Conservation (phyloP, 75 land plant species). For the Cupressus sempervirens region DNA sequence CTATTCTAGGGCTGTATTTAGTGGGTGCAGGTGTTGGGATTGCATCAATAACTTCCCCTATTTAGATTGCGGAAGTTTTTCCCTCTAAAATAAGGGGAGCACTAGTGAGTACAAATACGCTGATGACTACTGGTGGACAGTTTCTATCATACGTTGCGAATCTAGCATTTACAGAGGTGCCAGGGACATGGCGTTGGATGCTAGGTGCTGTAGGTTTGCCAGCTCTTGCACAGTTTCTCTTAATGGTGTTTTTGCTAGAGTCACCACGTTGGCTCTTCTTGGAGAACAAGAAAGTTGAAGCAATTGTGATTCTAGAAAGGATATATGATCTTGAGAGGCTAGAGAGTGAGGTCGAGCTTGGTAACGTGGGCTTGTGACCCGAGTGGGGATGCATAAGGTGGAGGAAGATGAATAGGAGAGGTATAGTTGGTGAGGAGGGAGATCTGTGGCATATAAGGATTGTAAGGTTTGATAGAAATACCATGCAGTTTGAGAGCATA, state of each 20-base stretch:
- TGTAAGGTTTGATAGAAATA: conserved; percentile 20
- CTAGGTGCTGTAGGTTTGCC: conserved; percentile 74
- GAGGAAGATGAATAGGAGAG: too few species aligned
- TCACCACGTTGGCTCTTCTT: conserved; percentile 83
- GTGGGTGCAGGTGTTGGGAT: conserved; percentile 82
- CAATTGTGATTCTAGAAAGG: conserved; percentile 58
- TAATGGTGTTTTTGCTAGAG: conserved; percentile 73
- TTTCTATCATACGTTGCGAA: conserved; percentile 83
- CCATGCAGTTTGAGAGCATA: conserved; percentile 3
- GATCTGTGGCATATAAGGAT: too few species aligned
- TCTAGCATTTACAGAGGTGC: conserved; percentile 82
- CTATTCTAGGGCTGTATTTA: conserved; percentile 73
- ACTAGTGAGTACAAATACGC: conserved; percentile 75
- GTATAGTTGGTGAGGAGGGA: too few species aligned
- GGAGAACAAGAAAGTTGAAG: conserved; percentile 61
- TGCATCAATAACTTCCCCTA: conserved; percentile 89
- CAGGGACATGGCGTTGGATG: conserved; percentile 93
- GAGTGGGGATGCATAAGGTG: too few species aligned
- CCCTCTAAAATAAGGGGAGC: conserved; percentile 82
- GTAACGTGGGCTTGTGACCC: too few species aligned
- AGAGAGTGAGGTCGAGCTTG: conserved; percentile 63
- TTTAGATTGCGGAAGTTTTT: conserved; percentile 82
- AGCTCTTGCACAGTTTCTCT: conserved; percentile 56
- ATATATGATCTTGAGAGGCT: conserved; percentile 67
- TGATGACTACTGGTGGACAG: conserved; percentile 89